These are phyloP conservation scores for Cenchrus purpureus DNA, from an alignment of 176 grass and related monocot genomes.

Conservation along the genomic window DNA sequence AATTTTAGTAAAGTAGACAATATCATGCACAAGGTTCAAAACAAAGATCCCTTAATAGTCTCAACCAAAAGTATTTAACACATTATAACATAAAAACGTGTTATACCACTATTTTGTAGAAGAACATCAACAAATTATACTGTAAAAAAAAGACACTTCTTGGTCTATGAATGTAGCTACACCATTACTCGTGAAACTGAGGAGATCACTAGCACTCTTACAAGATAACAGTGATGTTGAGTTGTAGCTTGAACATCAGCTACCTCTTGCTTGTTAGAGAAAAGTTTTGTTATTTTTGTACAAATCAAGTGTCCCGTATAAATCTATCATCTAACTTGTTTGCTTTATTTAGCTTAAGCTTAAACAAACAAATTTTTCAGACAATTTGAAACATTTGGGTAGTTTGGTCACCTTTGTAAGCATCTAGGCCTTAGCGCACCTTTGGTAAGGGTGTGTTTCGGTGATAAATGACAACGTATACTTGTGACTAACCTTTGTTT, in stretches of 20 bases:
- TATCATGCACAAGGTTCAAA: too few species aligned
- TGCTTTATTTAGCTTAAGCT: neutral
- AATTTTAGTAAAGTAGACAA: too few species aligned
- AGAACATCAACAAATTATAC: too few species aligned
- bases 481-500: too few species aligned
- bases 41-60: too few species aligned
- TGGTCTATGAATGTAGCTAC: neutral
- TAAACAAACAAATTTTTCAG: neutral
- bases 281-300: neutral
- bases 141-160: too few species aligned
- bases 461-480: too few species aligned
- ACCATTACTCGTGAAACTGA: neutral
- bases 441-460: too few species aligned
- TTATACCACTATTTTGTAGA: neutral
- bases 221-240: neutral
- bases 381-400: neutral
- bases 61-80: too few species aligned
- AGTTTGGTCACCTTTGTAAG: neutral
- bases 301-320: neutral
- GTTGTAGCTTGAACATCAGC: neutral
- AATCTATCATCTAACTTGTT: neutral
- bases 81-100: too few species aligned
- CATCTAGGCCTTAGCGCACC: too few species aligned
- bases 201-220: neutral
- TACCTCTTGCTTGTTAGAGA: neutral